A percentile compares a stretch with the other conserved stretches of the same genome.
Conservation (phyloP, 2,329 filamentous ascomycete genomes). For the Penicillium expansum region DNA sequence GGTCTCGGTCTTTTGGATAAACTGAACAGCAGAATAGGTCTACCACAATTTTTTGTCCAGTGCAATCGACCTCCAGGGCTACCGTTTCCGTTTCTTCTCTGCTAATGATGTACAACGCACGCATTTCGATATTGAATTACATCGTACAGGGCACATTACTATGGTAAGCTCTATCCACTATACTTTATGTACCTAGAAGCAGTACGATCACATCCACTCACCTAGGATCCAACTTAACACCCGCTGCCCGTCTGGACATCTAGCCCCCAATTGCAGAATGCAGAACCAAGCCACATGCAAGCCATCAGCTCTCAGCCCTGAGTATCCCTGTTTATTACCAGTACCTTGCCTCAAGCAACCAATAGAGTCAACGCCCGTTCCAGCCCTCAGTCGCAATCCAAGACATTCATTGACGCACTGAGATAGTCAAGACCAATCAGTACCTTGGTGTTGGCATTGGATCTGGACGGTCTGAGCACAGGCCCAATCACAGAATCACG, state of each 20-base stretch:
- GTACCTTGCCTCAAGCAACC: not conserved
- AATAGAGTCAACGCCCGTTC: not conserved
- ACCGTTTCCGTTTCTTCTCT: not conserved
- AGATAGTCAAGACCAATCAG: not conserved
- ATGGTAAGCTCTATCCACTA: not conserved
- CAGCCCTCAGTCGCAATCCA: not conserved
- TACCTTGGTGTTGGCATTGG: not conserved
- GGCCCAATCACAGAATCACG: not conserved
- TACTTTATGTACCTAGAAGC: not conserved
- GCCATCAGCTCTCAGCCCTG: not conserved
- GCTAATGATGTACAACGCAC: not conserved
- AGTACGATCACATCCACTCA: not conserved
- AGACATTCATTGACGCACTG: not conserved
- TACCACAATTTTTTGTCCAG: not conserved
- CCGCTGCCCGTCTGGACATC: not conserved
- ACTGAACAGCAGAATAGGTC: slow-evolving; percentile 3
- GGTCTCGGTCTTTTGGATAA: not conserved
- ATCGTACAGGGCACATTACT: not conserved
- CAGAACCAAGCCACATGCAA: not conserved
- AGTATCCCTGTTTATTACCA: not conserved
- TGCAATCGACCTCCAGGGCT: not conserved
- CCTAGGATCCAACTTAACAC: not conserved
- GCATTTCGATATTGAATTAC: not conserved
- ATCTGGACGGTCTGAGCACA: not conserved
- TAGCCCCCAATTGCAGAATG: not conserved